These are phyloP conservation scores for Stagonosporopsis chrysanthemi DNA, from an alignment of 2,329 filamentous ascomycete genomes.

Conservation along the genomic window DNA sequence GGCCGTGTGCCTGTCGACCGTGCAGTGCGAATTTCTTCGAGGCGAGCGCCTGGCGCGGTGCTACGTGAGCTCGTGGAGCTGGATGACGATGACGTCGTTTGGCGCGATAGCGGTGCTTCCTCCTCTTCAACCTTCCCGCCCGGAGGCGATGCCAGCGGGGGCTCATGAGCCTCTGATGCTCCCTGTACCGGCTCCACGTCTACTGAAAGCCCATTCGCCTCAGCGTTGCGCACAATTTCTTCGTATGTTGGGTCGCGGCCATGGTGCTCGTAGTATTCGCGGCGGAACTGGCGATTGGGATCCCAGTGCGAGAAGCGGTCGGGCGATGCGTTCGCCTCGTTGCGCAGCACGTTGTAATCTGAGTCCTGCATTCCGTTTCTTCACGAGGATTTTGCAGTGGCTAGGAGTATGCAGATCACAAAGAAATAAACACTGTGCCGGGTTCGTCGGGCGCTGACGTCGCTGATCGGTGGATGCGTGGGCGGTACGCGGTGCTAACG, in stretches of 20 bases:
- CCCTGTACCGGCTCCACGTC: neutral
- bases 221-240: constrained; percentile 13
- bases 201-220: constrained; percentile 17
- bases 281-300: constrained; percentile 33
- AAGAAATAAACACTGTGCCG: neutral
- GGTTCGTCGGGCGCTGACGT: constrained; percentile 13
- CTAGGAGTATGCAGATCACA: neutral
- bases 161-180: neutral
- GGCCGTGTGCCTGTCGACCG: constrained; percentile 25
- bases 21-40: constrained; percentile 43
- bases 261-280: constrained; percentile 35
- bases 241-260: constrained; percentile 27
- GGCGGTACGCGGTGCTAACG: neutral
- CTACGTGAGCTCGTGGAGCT: constrained; percentile 27
- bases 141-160: constrained; percentile 15
- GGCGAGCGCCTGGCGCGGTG: constrained; percentile 24
- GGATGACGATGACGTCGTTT: constrained; percentile 31
- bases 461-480: constrained; percentile 11
- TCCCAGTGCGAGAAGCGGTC: constrained; percentile 41
- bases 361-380: constrained; percentile 38
- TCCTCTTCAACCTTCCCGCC: constrained; percentile 26
- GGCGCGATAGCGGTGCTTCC: constrained; percentile 34
- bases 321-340: constrained; percentile 40
- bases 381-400: neutral
- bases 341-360: constrained; percentile 40